phyloP scores from a whole-genome alignment of 2,329 filamentous ascomycete species.

The Botrytis medusae region DNA sequence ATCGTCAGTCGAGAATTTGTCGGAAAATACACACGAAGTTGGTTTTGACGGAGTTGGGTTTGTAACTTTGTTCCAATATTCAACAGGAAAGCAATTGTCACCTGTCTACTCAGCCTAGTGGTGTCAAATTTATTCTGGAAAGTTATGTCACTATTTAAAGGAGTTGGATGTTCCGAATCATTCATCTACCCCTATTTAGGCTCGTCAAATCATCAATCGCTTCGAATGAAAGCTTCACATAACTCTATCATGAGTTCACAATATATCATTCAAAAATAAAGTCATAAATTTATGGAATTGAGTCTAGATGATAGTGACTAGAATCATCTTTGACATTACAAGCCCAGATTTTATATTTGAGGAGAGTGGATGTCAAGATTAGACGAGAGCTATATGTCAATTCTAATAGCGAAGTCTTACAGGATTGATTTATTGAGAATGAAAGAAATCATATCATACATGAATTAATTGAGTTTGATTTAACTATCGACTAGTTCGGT shows the following conservation, averaged over 20 bases:
- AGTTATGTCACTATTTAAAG: background rate
- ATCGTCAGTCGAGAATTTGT: too few relatives aligned
- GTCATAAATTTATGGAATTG: background rate
- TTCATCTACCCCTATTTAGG: background rate
- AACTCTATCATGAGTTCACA: background rate
- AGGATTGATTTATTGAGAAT: background rate
- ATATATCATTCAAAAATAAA: background rate
- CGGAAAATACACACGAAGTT: background rate
- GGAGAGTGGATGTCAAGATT: background rate
- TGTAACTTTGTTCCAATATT: background rate
- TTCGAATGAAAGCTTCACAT: background rate
- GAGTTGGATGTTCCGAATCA: background rate
- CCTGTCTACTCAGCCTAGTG: background rate
- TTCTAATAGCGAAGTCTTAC: too few relatives aligned
- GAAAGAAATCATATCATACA: fast-evolving
- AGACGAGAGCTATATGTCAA: background rate
- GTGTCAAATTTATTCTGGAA: background rate
- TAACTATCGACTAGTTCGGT: background rate
- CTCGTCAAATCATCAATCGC: background rate
- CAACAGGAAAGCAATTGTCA: too few relatives aligned
- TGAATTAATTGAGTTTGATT: background rate
- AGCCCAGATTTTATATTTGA: background rate
- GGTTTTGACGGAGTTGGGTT: too few relatives aligned
- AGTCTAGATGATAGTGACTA: too few relatives aligned
- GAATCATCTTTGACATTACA: background rate